These are phyloP conservation scores for Ascobolus immersus DNA, from an alignment of 495 filamentous ascomycete species.

Conservation along the genomic window DNA sequence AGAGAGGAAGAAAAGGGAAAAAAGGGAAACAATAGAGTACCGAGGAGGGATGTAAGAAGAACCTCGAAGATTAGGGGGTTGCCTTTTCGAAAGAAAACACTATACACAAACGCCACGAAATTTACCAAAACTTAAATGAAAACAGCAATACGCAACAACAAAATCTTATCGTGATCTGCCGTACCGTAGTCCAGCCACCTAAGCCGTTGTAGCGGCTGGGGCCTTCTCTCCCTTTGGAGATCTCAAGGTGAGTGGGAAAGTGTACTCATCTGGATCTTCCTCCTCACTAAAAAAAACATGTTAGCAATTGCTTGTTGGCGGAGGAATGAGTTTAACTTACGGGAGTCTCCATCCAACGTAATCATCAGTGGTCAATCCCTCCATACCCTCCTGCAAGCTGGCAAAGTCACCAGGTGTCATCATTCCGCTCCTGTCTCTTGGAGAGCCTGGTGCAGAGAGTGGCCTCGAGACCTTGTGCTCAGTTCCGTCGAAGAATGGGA, in stretches of 20 bases:
- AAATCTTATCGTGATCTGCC: too few relatives aligned
- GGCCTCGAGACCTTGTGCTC: constrained; percentile 86
- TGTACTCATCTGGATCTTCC: constrained; percentile 82
- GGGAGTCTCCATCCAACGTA: constrained; percentile 95
- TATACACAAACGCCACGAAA: too few relatives aligned
- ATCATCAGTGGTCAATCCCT: constrained; percentile 86
- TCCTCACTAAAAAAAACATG: constrained; percentile 48
- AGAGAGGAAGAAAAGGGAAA: too few relatives aligned
- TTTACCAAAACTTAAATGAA: too few relatives aligned
- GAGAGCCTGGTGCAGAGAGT: constrained; percentile 78
- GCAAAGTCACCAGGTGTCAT: constrained; percentile 99
- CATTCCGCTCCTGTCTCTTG: constrained; percentile 74
- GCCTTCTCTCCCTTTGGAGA: too few relatives aligned
- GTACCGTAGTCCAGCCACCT: too few relatives aligned
- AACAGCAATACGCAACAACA: too few relatives aligned
- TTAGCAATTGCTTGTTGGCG: constrained; percentile 9
- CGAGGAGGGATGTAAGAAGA: too few relatives aligned
- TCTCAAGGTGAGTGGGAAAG: constrained; percentile 65
- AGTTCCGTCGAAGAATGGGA: constrained; percentile 61
- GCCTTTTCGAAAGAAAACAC: too few relatives aligned
- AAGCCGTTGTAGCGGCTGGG: too few relatives aligned
- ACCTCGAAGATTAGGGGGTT: too few relatives aligned
- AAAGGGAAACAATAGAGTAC: too few relatives aligned
- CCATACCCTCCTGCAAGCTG: constrained; percentile 74
- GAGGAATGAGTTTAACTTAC: constrained; percentile 31